Conservation (phyloP, 768 basidiomycete genomes). For the Chalciporus piperatus region DNA sequence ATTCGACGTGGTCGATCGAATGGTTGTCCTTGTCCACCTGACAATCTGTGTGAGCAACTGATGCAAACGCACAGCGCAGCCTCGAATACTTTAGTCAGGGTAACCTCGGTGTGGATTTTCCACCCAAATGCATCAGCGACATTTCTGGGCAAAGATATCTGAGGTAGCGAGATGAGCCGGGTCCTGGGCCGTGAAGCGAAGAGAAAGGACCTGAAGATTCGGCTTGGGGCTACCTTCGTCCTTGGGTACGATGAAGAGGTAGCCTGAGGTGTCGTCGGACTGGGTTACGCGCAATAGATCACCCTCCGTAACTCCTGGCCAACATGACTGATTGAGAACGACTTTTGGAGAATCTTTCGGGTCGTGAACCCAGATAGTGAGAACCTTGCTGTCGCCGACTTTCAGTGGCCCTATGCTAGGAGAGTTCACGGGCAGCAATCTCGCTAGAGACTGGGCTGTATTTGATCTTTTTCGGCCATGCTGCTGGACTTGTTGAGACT, state of each 20-base stretch:
- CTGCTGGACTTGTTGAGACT: constrained; percentile 39
- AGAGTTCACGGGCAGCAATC: constrained; percentile 37
- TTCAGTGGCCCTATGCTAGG: constrained; percentile 41
- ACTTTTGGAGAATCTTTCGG: constrained; percentile 56
- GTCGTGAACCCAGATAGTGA: constrained; percentile 78
- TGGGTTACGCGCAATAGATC: constrained; percentile 63
- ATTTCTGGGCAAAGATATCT: constrained; percentile 76
- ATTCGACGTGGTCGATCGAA: constrained; percentile 78
- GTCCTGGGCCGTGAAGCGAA: not conserved
- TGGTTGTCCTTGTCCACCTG: constrained; percentile 67
- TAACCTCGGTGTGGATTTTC: constrained; percentile 71
- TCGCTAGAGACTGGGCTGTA: constrained; percentile 65
- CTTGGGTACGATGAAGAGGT: constrained; percentile 67
- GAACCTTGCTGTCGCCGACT: constrained; percentile 57
- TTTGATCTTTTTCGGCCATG: constrained; percentile 68
- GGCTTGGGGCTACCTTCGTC: constrained; percentile 61
- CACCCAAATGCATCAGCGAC: constrained; percentile 70
- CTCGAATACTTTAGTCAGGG: constrained; percentile 57
- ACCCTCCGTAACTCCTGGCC: constrained; percentile 78
- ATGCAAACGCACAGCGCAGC: not conserved
- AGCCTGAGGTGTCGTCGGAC: constrained; percentile 38
- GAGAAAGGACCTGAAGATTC: constrained; percentile 55
- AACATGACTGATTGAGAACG: constrained; percentile 68
- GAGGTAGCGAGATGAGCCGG: constrained; percentile 4
- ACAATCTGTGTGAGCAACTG: constrained; percentile 9